These are phyloP conservation scores for Amorphotheca resinae DNA, from an alignment of 495 filamentous ascomycete species.

Conservation along the genomic window DNA sequence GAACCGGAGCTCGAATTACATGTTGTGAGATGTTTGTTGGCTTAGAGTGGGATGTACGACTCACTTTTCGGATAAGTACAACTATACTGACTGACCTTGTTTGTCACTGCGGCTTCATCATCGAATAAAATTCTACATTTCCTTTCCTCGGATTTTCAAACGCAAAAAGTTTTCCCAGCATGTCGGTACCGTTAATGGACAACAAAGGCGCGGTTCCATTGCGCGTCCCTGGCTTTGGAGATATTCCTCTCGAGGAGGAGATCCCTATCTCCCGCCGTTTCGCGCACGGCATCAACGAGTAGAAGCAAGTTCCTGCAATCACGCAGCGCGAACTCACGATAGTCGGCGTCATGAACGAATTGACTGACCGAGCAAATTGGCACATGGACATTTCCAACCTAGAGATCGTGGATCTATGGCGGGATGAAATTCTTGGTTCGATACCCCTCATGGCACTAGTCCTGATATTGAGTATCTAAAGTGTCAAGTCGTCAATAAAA, in stretches of 20 bases:
- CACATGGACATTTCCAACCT: too few relatives aligned
- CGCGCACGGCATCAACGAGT: background rate
- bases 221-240: background rate
- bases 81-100: background rate
- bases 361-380: too few relatives aligned
- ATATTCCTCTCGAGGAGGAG: background rate
- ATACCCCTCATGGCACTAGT: too few relatives aligned
- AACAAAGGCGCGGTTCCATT: background rate
- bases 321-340: too few relatives aligned
- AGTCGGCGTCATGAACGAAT: too few relatives aligned
- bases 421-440: too few relatives aligned
- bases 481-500: too few relatives aligned
- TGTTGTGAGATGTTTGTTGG: background rate
- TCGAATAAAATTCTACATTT: background rate
- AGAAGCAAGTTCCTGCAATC: background rate
- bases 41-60: background rate
- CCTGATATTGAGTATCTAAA: too few relatives aligned
- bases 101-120: background rate
- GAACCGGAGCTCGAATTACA: too few relatives aligned
- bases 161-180: background rate
- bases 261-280: background rate
- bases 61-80: background rate
- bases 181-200: too few relatives aligned
- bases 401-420: too few relatives aligned
- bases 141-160: background rate